These are phyloP conservation scores for Hortaea sp. DNA, from an alignment of 2,329 filamentous ascomycete genomes.

Conservation along the genomic window DNA sequence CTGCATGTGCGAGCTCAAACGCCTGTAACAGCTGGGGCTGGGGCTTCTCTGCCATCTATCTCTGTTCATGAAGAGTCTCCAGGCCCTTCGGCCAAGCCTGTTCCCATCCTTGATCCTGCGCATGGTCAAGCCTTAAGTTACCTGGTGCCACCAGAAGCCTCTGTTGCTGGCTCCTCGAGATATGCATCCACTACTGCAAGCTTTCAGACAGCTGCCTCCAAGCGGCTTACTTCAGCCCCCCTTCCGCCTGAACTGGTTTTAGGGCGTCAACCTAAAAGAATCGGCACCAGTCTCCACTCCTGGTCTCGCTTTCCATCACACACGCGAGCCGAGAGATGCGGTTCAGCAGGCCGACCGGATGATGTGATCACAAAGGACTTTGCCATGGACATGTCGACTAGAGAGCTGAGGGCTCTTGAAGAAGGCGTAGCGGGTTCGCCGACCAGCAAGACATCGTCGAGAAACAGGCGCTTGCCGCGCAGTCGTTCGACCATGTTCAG, in stretches of 20 bases:
- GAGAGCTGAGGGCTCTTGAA: neutral
- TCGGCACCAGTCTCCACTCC: constrained; percentile 21
- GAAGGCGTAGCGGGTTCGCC: neutral
- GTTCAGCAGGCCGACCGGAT: constrained; percentile 30
- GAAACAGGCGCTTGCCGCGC: constrained; percentile 10
- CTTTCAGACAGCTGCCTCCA: neutral
- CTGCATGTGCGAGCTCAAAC: constrained; percentile 1
- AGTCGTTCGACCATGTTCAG: constrained; percentile 33
- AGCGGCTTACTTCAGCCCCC: neutral
- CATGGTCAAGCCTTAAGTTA: neutral
- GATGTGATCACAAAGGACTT: constrained; percentile 34
- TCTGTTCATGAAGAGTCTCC: constrained; percentile 9
- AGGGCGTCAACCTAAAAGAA: constrained; percentile 2
- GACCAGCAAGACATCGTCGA: constrained; percentile 1
- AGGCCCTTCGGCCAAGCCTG: constrained; percentile 4
- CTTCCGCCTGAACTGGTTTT: neutral
- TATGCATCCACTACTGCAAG: neutral
- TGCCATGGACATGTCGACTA: constrained; percentile 10
- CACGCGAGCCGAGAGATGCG: constrained; percentile 30
- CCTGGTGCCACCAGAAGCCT: neutral
- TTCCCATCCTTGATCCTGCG: neutral
- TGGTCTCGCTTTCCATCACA: constrained; percentile 40
- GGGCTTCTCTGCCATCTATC: neutral
- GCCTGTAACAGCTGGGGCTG: constrained; percentile 1
- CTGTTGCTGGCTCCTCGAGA: neutral